Evolutionary conservation across 2,329 filamentous ascomycete genomes (phyloP), one percentile per base, ranked within the genome.

Genomic region (Penicillium frequentans): DNA sequence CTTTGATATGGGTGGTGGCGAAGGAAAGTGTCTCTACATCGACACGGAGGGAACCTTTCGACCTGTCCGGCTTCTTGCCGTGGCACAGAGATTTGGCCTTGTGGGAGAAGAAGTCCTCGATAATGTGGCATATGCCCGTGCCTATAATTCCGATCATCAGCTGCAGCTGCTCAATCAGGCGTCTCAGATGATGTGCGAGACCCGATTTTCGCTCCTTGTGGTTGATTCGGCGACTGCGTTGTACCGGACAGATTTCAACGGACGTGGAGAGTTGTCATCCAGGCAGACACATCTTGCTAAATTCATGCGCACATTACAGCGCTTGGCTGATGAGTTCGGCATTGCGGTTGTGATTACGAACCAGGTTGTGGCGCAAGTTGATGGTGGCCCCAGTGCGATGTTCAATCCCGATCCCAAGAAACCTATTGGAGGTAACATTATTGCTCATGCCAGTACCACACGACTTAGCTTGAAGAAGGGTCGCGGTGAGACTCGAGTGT

Each of bases 361-460:
- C 72, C 95, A 99, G 75, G 95, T 99, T 29, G 96, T 99, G 42
- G 95, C 95, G 10, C 96, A 99, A 75, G 95, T 99, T 9, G 95
- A 99, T 71, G 95, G 95, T 61, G 95, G 95, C 3, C 93, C 93
- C 29, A 93, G 90, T 70, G 88, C 93, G 60, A 99, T 99, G 95
- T 99, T 96, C 81, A 99, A 99, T 67, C 95, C 96, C 0, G 96
- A 99, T 70, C 95, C 95, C 8, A 99, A 99, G 84, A 99, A 99
- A 76, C 95, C 95, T 0, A 97, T 99, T 72, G 95, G 95, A 65
- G 95, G 95, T 63, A 98, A 99, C 75, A 99, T 99, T 65, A 98
- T 99, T 72, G 95, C 96, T 3, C 95, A 99, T 74, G 93, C 95
- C 52, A 96, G 91, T 70, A 99, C 95, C 1, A 99, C 95, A 2